These are phyloP conservation scores for Purpureocillium lavendulum DNA, from an alignment of 2,329 filamentous ascomycete species.

Conservation along the genomic window DNA sequence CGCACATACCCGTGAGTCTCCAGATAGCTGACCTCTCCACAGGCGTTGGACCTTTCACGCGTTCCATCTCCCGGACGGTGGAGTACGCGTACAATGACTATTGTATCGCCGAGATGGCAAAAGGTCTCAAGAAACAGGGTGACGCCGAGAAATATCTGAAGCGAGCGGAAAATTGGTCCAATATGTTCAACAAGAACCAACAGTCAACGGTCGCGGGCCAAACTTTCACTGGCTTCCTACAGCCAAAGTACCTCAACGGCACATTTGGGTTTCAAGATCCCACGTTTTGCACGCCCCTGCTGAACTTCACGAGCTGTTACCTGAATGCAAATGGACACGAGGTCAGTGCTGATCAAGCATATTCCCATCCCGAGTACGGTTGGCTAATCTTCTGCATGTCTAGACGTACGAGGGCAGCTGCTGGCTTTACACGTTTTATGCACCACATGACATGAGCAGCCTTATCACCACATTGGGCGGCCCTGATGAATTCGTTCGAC, in stretches of 20 bases:
- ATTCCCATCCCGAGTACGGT: too few species aligned
- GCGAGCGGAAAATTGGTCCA: conserved; percentile 60
- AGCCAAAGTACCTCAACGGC: conserved; percentile 57
- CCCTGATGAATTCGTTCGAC: conserved; percentile 42
- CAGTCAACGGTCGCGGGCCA: background rate
- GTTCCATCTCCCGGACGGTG: conserved; percentile 64
- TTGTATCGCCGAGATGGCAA: conserved; percentile 56
- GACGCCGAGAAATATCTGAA: conserved; percentile 52
- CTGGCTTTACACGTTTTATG: conserved; percentile 64
- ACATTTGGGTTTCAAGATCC: conserved; percentile 63
- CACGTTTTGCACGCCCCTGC: conserved; percentile 22
- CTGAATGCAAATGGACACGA: conserved; percentile 16
- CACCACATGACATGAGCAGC: conserved; percentile 36
- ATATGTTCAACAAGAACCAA: conserved; percentile 45
- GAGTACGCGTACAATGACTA: conserved; percentile 80
- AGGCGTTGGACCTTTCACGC: conserved; percentile 56
- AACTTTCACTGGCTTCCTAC: conserved; percentile 51
- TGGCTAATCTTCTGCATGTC: too few species aligned
- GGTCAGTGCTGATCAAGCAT: conserved; percentile 1
- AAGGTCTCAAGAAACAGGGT: conserved; percentile 40
- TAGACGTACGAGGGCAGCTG: conserved; percentile 59
- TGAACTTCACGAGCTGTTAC: conserved; percentile 34
- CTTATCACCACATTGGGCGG: conserved; percentile 52
- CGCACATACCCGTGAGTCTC: too few species aligned
- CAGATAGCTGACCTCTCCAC: too few species aligned